Evolutionary conservation across 2,329 filamentous ascomycete genomes (phyloP), one percentile per base, ranked within the genome.

Genomic region (Tolypocladium album): DNA sequence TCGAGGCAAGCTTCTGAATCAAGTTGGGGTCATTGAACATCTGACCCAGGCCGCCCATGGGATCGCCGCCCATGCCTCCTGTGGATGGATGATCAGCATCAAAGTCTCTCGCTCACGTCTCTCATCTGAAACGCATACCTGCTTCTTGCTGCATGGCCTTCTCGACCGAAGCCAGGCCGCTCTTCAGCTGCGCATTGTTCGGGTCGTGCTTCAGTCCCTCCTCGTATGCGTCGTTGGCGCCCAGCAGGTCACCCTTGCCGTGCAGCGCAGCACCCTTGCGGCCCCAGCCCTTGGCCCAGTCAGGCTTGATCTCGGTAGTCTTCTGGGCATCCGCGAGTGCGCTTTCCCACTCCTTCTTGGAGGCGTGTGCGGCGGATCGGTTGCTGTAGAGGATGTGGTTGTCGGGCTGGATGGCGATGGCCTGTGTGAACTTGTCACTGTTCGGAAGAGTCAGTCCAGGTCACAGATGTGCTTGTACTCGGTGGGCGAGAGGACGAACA

Each of bases 351-450:
- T 97, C 86, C 74, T 87, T 90, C 76, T 96, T 89, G 58, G 94
- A 97, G 53, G 93, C 90, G 71, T 96, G 85, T 55, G 85, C 86
- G 60, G 85, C 94, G 38, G 94, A 97, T 67, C 94, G 88, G 79
- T 99, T 99, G 71, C 92, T 97, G 83, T 93, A 99, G 61, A 99
- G 88, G 67, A 99, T 93, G 76, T 99, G 94, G 76, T 99, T 99
- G 63, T 81, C 78, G 57, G 92, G 88, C 64, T 97, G 90, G 70
- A 96, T 77, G 60, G 86, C 88, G 71, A 99, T 97, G 58, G 94
- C 94, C 76, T 96, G 84, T 61, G 92, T 89, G 77, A 99, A 99
- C 72, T 97, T 94, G 67, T 92, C 88, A 74, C 93, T 97, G 67
- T 52, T 31, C 22, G 34, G 43, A 39, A 17, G 34, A 24, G 39